Conservation (phyloP, 2,329 filamentous ascomycete species). For the Herpotrichia juniperi region DNA sequence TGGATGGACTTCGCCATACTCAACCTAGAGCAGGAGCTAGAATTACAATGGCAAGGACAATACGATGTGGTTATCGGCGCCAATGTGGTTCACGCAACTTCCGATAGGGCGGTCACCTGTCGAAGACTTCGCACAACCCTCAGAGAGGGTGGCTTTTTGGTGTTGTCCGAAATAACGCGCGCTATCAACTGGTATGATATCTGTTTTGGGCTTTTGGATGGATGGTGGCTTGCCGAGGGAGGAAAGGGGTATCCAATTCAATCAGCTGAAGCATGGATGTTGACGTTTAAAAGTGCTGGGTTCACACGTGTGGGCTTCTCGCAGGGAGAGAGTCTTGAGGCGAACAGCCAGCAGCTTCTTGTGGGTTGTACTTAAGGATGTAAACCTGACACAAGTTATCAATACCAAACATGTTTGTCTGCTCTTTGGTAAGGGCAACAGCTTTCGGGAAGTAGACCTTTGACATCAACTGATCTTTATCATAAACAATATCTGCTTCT, state of each 20-base stretch:
- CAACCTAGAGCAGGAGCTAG: slow-evolving; percentile 40
- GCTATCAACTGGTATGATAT: slow-evolving; percentile 23
- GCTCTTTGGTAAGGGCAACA: too few species aligned
- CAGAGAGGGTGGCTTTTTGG: slow-evolving; percentile 13
- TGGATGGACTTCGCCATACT: slow-evolving; percentile 37
- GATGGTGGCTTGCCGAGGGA: slow-evolving; percentile 27
- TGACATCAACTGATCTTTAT: too few species aligned
- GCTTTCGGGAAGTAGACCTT: too few species aligned
- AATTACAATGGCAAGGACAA: slow-evolving; percentile 11
- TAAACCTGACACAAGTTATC: too few species aligned
- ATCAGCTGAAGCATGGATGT: background rate
- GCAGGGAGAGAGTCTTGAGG: background rate
- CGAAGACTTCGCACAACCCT: slow-evolving; percentile 17
- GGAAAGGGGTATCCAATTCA: slow-evolving; percentile 6
- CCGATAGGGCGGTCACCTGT: slow-evolving; percentile 6
- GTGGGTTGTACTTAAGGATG: too few species aligned
- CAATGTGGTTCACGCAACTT: slow-evolving; percentile 28
- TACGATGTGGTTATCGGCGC: slow-evolving; percentile 20
- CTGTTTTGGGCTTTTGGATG: slow-evolving; percentile 25
- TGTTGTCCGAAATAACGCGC: slow-evolving; percentile 20
- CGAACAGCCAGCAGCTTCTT: background rate
- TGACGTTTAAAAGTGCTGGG: background rate
- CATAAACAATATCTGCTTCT: too few species aligned
- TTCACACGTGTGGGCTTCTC: background rate
- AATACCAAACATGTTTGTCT: too few species aligned